A percentile compares a stretch with the other conserved stretches of the same genome.
phyloP scores from a whole-genome alignment of 495 filamentous ascomycete species.

The Penicillium ochrochloron region DNA sequence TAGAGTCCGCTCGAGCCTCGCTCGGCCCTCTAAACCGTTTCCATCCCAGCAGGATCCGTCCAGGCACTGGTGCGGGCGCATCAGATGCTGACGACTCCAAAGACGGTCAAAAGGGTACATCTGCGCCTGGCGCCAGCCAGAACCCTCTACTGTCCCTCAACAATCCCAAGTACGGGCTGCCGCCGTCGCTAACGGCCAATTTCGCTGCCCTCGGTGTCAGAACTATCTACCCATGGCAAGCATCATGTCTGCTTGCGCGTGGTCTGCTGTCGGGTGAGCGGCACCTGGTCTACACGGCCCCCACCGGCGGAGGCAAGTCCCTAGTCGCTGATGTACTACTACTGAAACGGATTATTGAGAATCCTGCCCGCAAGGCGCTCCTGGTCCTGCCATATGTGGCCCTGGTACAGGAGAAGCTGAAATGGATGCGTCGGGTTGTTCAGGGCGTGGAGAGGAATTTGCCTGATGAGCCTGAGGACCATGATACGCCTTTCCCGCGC shows the following conservation, averaged over 20 bases:
- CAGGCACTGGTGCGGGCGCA: constrained; percentile 32
- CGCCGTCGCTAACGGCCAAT: constrained; percentile 63
- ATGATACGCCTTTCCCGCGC: constrained; percentile 23
- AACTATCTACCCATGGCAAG: constrained; percentile 82
- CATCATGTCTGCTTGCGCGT: constrained; percentile 71
- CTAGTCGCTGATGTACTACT: constrained; percentile 77
- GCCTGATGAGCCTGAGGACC: constrained; percentile 33
- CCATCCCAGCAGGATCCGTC: constrained; percentile 44
- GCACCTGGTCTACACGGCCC: constrained; percentile 83
- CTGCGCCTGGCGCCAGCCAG: constrained; percentile 53
- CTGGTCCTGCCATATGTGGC: constrained; percentile 83
- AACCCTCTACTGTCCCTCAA: constrained; percentile 66
- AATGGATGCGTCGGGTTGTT: constrained; percentile 73
- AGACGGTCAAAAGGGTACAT: constrained; percentile 42
- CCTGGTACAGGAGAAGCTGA: constrained; percentile 81
- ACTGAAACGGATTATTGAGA: constrained; percentile 71
- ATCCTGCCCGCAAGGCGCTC: constrained; percentile 69
- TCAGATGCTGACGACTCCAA: constrained; percentile 45
- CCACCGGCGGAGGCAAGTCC: constrained; percentile 82
- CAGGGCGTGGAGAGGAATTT: constrained; percentile 60
- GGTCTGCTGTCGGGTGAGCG: constrained; percentile 68
- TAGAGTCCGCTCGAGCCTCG: constrained; percentile 33
- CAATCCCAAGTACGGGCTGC: constrained; percentile 68
- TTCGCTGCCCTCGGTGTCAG: constrained; percentile 66
- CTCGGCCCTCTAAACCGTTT: constrained; percentile 38